Conservation (phyloP, 139 green algal species). For the Micractinium sp. region DNA sequence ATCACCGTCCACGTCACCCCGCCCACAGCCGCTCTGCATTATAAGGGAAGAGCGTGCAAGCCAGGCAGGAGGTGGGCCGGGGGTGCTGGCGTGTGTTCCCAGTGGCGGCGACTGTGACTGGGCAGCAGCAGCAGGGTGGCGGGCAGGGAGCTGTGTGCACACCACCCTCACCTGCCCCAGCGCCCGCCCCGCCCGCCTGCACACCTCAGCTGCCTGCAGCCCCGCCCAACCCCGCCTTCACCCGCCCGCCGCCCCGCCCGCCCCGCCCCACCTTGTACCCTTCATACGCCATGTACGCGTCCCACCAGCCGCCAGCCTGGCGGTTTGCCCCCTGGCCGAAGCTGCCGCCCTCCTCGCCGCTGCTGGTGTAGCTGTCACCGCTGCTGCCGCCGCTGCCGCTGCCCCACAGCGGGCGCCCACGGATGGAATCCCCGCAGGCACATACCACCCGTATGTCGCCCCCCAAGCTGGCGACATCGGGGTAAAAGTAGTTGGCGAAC, state of each 20-base stretch:
- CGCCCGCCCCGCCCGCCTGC: too few species aligned
- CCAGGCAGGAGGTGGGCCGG: background rate
- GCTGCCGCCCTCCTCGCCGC: background rate
- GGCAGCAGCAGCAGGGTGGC: background rate
- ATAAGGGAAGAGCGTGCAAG: background rate
- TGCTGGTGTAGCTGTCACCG: background rate
- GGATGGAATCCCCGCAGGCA: conserved; percentile 32
- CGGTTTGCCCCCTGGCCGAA: background rate
- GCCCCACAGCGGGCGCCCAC: conserved; percentile 9
- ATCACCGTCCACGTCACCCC: conserved; percentile 41
- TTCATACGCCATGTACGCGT: conserved; percentile 28
- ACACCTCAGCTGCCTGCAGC: background rate
- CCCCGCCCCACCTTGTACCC: conserved; percentile 24
- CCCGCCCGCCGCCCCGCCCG: background rate
- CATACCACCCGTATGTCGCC: conserved; percentile 40
- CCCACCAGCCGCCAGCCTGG: background rate
- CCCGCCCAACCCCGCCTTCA: background rate
- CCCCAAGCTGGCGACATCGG: conserved; percentile 15
- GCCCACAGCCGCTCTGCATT: conserved; percentile 27
- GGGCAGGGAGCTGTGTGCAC: background rate
- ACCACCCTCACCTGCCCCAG: background rate
- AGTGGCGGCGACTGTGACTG: background rate
- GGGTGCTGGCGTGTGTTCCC: background rate
- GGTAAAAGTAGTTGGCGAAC: conserved; percentile 56
- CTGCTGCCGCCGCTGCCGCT: background rate